These are phyloP conservation scores for Flagelloscypha sp. DNA, from an alignment of 768 basidiomycete genomes.

Conservation along the genomic window DNA sequence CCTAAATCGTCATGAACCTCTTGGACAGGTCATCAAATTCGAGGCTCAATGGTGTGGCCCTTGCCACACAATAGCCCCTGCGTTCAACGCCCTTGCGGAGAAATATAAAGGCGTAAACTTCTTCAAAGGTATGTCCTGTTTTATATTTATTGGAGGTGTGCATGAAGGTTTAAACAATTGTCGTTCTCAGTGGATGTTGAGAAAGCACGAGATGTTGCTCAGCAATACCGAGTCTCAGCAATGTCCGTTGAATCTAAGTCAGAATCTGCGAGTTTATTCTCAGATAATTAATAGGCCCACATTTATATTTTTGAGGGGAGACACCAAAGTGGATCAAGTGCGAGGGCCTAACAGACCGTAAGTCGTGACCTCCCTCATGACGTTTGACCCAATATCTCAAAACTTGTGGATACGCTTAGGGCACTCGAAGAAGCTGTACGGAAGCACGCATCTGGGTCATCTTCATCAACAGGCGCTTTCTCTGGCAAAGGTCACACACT, in stretches of 20 bases:
- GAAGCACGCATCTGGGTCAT: conserved; percentile 35
- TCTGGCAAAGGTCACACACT: conserved; percentile 69
- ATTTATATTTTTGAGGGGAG: conserved; percentile 69
- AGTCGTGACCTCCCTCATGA: conserved; percentile 14
- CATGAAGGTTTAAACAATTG: no score
- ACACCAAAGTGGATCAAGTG: conserved; percentile 59
- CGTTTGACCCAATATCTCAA: background rate
- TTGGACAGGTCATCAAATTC: background rate
- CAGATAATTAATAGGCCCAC: conserved; percentile 53
- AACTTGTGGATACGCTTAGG: conserved; percentile 25
- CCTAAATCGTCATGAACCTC: conserved; percentile 1
- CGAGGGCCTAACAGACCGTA: conserved; percentile 65
- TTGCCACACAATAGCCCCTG: conserved; percentile 76
- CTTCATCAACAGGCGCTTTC: conserved; percentile 41
- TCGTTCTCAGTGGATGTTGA: no score
- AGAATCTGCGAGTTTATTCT: background rate
- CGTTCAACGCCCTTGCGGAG: conserved; percentile 61
- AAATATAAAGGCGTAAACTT: conserved; percentile 69
- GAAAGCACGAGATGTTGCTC: conserved; percentile 58
- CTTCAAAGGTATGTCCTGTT: conserved; percentile 74
- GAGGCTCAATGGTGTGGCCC: conserved; percentile 59
- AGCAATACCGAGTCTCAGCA: conserved; percentile 53
- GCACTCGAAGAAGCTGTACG: conserved; percentile 52
- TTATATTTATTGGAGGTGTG: no score
- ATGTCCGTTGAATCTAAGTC: conserved; percentile 45